A percentile compares a stretch with the other conserved stretches of the same genome.
phyloP scores from a whole-genome alignment of 2,329 filamentous ascomycete genomes.

The Beauveria pseudobassiana region DNA sequence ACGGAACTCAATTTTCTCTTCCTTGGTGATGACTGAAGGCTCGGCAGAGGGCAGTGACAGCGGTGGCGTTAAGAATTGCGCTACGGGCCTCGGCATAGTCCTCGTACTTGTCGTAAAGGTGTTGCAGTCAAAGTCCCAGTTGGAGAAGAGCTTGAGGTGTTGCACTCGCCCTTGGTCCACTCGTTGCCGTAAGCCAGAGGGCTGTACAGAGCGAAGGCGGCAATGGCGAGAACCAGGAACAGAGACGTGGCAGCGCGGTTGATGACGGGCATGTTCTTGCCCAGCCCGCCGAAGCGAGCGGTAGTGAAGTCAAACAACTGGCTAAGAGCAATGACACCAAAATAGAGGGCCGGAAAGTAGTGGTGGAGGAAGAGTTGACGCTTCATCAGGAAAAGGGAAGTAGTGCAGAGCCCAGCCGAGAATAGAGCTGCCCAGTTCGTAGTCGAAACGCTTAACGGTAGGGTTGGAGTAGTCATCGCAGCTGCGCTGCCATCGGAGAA shows the following conservation, averaged over 20 bases:
- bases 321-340: constrained; percentile 81
- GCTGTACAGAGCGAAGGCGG: constrained; percentile 76
- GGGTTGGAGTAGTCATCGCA: constrained; percentile 76
- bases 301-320: constrained; percentile 84
- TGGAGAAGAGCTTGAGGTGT: constrained; percentile 77
- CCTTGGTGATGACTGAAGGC: constrained; percentile 45
- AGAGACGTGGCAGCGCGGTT: constrained; percentile 66
- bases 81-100: constrained; percentile 27
- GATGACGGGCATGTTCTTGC: constrained; percentile 62
- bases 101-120: constrained; percentile 56
- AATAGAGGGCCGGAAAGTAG: constrained; percentile 96
- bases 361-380: constrained; percentile 97
- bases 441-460: constrained; percentile 94
- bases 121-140: constrained; percentile 98
- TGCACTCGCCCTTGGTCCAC: constrained; percentile 88
- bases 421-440: constrained; percentile 84
- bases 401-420: constrained; percentile 97
- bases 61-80: constrained; percentile 29
- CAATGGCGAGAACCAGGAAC: constrained; percentile 67
- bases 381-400: constrained; percentile 98
- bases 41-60: constrained; percentile 39
- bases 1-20: constrained; percentile 88
- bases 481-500: constrained; percentile 90
- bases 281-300: constrained; percentile 61
- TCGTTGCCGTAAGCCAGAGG: constrained; percentile 87